phyloP scores from a whole-genome alignment of 306 rosid species.

The Casuarina equisetifolia region DNA sequence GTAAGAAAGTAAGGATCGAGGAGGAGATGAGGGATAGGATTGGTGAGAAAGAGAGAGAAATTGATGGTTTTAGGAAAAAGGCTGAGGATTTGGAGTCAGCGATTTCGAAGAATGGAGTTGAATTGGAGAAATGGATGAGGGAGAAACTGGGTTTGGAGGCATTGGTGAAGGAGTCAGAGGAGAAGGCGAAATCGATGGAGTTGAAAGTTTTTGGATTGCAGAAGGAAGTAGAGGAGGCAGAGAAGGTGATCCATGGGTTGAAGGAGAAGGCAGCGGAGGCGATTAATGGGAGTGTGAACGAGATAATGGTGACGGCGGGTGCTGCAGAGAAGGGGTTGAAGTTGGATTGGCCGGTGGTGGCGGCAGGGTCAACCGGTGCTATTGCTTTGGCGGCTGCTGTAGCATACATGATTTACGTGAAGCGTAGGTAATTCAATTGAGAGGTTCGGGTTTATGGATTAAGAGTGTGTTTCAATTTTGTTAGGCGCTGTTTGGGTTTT shows the following conservation, averaged over 20 bases:
- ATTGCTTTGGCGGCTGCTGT: slow-evolving; percentile 49
- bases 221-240: slow-evolving; percentile 58
- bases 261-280: slow-evolving; percentile 52
- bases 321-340: slow-evolving; percentile 47
- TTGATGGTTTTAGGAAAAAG: slow-evolving; percentile 34
- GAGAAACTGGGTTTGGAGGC: slow-evolving; percentile 49
- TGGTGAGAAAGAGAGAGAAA: slow-evolving; percentile 64
- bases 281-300: slow-evolving; percentile 46
- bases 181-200: slow-evolving; percentile 48
- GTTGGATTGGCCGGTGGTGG: slow-evolving; percentile 60
- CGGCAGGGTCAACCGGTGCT: slow-evolving; percentile 70
- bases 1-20: slow-evolving; percentile 73
- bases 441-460: slow-evolving; percentile 51
- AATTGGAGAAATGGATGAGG: slow-evolving; percentile 40
- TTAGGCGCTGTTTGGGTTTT: slow-evolving; percentile 33
- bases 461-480: slow-evolving; percentile 66
- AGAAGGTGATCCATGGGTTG: slow-evolving; percentile 39
- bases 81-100: slow-evolving; percentile 49
- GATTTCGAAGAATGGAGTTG: slow-evolving; percentile 29
- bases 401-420: slow-evolving; percentile 41
- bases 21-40: slow-evolving; percentile 74
- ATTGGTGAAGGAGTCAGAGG: slow-evolving; percentile 44
- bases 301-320: slow-evolving; percentile 31
- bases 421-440: slow-evolving; percentile 48
- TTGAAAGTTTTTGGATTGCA: slow-evolving; percentile 44